A percentile compares a stretch with the other conserved stretches of the same genome.
phyloP scores from a whole-genome alignment of 208 protist species.

The Balamuthia mandrillaris region DNA sequence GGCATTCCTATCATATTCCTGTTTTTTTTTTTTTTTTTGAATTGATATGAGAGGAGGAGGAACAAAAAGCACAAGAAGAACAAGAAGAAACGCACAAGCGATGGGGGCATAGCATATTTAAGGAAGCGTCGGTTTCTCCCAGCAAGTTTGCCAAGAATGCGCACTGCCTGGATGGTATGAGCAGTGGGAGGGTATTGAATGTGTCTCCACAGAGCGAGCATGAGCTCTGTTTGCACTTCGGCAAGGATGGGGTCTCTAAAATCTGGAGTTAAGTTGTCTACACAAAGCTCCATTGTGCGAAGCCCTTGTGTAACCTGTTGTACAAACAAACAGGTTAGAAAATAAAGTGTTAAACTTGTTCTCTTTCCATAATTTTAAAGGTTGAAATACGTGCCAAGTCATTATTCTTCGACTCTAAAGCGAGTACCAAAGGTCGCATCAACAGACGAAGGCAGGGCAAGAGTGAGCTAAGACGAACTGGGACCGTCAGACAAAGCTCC shows the following conservation, averaged over 20 bases:
- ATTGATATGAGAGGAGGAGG: not conserved
- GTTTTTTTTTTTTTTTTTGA: not conserved
- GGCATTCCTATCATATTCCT: not conserved
- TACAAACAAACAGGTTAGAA: not conserved
- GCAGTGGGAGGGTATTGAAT: conserved; percentile 48
- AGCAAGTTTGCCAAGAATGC: conserved; percentile 78
- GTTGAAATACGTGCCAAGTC: not conserved
- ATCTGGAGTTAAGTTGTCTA: conserved; percentile 67
- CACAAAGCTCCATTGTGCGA: conserved; percentile 62
- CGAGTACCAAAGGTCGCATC: conserved; percentile 70
- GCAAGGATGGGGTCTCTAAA: conserved; percentile 65
- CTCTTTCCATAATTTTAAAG: not conserved
- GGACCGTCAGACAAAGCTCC: conserved; percentile 78
- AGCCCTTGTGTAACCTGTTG: conserved; percentile 56
- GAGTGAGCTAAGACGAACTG: conserved; percentile 68
- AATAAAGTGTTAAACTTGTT: too few species aligned
- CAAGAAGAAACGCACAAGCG: too few species aligned
- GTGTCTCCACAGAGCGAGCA: conserved; percentile 58
- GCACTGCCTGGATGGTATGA: conserved; percentile 59
- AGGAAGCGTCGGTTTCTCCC: conserved; percentile 72
- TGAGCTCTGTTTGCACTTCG: conserved; percentile 59
- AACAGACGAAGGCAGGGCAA: conserved; percentile 72
- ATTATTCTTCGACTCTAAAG: conserved; percentile 47
- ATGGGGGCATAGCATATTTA: too few species aligned
- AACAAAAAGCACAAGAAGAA: too few species aligned